Evolutionary conservation across 2,329 filamentous ascomycete genomes (phyloP).

Genomic region (Verticillium isaacii): DNA sequence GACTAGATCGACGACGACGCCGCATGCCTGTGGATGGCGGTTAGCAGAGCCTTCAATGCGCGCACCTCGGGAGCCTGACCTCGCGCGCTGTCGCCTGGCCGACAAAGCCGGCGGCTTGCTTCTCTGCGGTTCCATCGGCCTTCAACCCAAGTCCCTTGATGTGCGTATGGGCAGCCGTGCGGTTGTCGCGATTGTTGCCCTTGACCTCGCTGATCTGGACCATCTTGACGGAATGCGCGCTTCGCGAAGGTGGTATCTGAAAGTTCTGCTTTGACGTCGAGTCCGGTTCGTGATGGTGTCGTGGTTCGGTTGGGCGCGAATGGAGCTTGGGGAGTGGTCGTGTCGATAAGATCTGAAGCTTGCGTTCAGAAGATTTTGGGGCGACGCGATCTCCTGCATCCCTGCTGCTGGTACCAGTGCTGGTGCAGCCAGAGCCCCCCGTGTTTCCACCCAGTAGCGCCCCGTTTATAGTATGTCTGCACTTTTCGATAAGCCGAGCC

Average conservation of each 20-base stretch:
- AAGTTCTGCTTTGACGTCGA: not conserved
- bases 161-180: slow-evolving; percentile 94
- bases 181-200: slow-evolving; percentile 89
- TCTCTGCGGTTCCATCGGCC: slow-evolving; percentile 79
- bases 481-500: no score
- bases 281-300: not conserved
- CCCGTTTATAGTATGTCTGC: not conserved
- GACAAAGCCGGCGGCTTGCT: slow-evolving; percentile 76
- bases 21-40: slow-evolving; percentile 65
- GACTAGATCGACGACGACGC: slow-evolving; percentile 93
- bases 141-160: slow-evolving; percentile 92
- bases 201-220: slow-evolving; percentile 93
- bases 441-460: not conserved
- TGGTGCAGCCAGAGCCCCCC: not conserved
- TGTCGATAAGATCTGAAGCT: slow-evolving; percentile 6
- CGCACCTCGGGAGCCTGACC: slow-evolving; percentile 42
- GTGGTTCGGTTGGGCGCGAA: not conserved
- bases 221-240: slow-evolving; percentile 50
- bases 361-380: slow-evolving; percentile 13
- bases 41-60: not conserved
- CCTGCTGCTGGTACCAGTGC: slow-evolving; percentile 4
- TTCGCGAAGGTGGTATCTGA: not conserved
- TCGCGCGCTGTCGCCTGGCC: slow-evolving; percentile 86
- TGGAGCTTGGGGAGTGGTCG: not conserved
- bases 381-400: slow-evolving; percentile 3